These are phyloP conservation scores for Boletus rubropictus DNA, from an alignment of 768 basidiomycete genomes.

Conservation along the genomic window DNA sequence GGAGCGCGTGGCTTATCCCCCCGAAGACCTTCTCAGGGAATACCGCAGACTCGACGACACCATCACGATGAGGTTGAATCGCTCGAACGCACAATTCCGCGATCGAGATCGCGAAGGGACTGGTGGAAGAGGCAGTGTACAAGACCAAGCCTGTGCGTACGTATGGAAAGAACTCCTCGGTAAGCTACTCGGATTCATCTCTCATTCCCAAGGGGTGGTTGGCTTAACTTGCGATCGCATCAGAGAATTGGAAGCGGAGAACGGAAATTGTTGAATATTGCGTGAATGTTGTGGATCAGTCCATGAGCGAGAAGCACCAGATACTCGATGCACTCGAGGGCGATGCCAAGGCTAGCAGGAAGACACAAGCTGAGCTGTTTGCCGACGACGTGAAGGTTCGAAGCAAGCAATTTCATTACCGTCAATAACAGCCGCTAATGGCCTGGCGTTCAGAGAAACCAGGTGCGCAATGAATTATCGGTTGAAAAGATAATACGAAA, in stretches of 20 bases:
- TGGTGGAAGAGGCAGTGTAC: constrained; percentile 45
- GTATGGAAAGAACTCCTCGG: constrained; percentile 78
- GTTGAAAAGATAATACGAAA: constrained; percentile 69
- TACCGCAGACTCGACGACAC: constrained; percentile 77
- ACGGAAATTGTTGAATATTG: constrained; percentile 74
- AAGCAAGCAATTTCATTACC: constrained; percentile 25
- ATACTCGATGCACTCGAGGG: constrained; percentile 38
- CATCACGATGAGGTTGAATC: constrained; percentile 75
- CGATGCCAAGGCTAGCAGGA: constrained; percentile 44
- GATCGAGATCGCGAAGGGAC: constrained; percentile 58
- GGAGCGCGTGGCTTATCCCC: constrained; percentile 14
- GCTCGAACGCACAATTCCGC: constrained; percentile 68
- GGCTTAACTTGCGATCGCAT: constrained; percentile 17
- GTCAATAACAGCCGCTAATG: constrained; percentile 26
- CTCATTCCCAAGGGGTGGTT: constrained; percentile 14
- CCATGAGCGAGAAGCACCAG: constrained; percentile 50
- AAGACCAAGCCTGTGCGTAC: constrained; percentile 70
- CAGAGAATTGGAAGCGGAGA: constrained; percentile 68
- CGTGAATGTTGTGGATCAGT: constrained; percentile 60
- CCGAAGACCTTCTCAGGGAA: constrained; percentile 70
- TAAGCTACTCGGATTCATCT: constrained; percentile 33
- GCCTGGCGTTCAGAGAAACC: constrained; percentile 48
- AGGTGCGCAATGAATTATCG: constrained; percentile 67
- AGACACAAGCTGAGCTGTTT: constrained; percentile 51
- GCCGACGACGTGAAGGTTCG: constrained; percentile 68